phyloP scores from a whole-genome alignment of 768 basidiomycete genomes.

The Leccinum variicolor region DNA sequence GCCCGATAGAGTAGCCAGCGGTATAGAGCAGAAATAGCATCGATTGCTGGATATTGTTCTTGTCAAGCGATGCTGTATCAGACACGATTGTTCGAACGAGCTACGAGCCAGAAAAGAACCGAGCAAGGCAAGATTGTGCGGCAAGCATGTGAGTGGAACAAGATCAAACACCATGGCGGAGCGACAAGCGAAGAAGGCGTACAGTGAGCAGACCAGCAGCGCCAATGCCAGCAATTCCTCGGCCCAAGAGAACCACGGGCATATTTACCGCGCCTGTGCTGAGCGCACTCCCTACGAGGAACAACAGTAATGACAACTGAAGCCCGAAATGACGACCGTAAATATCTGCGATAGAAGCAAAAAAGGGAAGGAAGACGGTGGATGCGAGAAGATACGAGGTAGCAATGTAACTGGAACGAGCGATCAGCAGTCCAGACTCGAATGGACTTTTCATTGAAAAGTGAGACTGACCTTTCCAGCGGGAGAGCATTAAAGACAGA shows the following conservation, averaged over 20 bases:
- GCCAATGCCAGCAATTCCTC: slow-evolving; percentile 49
- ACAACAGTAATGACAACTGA: slow-evolving; percentile 42
- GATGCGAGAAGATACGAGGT: slow-evolving; percentile 49
- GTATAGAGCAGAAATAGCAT: slow-evolving; percentile 42
- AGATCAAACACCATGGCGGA: background rate
- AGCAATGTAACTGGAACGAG: slow-evolving; percentile 40
- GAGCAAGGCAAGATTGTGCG: background rate
- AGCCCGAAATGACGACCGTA: slow-evolving; percentile 48
- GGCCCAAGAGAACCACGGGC: slow-evolving; percentile 42
- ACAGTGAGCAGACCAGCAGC: slow-evolving; percentile 42
- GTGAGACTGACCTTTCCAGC: slow-evolving; percentile 20
- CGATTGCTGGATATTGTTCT: slow-evolving; percentile 41
- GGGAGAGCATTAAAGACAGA: slow-evolving; percentile 29
- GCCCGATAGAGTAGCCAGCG: slow-evolving; percentile 42
- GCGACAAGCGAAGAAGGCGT: background rate
- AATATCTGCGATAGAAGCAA: slow-evolving; percentile 47
- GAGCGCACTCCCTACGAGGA: slow-evolving; percentile 44
- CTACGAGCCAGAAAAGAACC: slow-evolving; percentile 9
- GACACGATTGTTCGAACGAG: slow-evolving; percentile 42
- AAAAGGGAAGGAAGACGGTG: slow-evolving; percentile 52
- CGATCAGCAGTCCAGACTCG: background rate
- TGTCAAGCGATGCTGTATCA: slow-evolving; percentile 40
- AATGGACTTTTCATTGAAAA: background rate
- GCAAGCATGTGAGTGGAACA: background rate
- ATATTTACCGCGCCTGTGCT: slow-evolving; percentile 47